Evolutionary conservation across 352 stramenopile genomes (phyloP).

Genomic region (Phytophthora sp.): DNA sequence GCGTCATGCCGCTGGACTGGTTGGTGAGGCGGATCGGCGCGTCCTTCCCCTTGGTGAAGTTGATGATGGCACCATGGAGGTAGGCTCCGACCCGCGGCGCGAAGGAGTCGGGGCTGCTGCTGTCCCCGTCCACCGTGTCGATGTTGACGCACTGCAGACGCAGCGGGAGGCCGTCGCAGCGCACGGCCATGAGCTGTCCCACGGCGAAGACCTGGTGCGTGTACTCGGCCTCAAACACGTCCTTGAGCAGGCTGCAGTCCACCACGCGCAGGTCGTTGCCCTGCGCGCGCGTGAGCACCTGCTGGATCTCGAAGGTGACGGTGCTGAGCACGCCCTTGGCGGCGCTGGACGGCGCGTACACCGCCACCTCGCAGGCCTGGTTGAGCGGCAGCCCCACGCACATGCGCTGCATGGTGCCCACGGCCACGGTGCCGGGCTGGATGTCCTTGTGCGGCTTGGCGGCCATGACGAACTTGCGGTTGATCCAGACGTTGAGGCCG

Average conservation of each 20-base stretch:
- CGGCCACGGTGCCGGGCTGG: constrained; percentile 56
- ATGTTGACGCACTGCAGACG: constrained; percentile 63
- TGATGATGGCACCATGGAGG: constrained; percentile 71
- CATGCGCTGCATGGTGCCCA: constrained; percentile 83
- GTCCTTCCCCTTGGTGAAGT: constrained; percentile 82
- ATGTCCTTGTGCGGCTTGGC: constrained; percentile 78
- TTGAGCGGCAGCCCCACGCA: constrained; percentile 72
- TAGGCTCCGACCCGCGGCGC: constrained; percentile 54
- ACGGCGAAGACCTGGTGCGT: constrained; percentile 76
- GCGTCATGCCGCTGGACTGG: constrained; percentile 75
- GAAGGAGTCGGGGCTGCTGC: constrained; percentile 27
- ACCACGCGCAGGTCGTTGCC: constrained; percentile 62
- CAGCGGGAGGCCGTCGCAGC: constrained; percentile 67
- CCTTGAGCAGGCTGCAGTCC: constrained; percentile 77
- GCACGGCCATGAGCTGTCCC: constrained; percentile 76
- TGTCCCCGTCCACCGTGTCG: constrained; percentile 57
- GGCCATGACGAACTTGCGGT: constrained; percentile 84
- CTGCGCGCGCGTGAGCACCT: constrained; percentile 75
- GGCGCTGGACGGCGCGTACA: constrained; percentile 57
- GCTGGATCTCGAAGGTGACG: constrained; percentile 86
- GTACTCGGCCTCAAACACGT: constrained; percentile 73
- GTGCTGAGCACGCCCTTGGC: constrained; percentile 59
- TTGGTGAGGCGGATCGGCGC: constrained; percentile 80
- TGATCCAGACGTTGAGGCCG: constrained; percentile 84
- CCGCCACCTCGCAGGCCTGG: constrained; percentile 65